These are phyloP conservation scores for Melampsora larici-populina DNA, from an alignment of 1,284 basidiomycete genomes.

Conservation along the genomic window DNA sequence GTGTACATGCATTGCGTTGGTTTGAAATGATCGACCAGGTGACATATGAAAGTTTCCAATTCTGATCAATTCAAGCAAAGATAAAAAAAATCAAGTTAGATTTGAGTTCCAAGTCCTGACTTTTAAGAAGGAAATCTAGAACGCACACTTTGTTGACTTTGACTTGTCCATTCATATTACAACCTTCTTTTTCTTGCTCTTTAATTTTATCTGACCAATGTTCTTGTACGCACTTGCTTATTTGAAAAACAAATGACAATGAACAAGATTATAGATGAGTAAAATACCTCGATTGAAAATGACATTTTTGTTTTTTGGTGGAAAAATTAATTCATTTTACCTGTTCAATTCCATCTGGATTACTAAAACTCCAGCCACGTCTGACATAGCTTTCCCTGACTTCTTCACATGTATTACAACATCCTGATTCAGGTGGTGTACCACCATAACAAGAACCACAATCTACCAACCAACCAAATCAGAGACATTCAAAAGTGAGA, in stretches of 20 bases:
- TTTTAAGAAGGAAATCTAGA: not conserved
- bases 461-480: conserved; percentile 57
- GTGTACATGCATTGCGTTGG: conserved; percentile 74
- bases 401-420: conserved; percentile 95
- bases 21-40: conserved; percentile 89
- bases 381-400: conserved; percentile 85
- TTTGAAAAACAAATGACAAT: conserved; percentile 1
- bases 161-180: conserved; percentile 83
- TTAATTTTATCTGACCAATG: conserved; percentile 91
- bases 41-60: conserved; percentile 56
- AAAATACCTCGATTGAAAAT: not conserved
- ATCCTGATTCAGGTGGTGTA: conserved; percentile 67
- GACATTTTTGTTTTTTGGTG: not conserved
- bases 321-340: conserved; percentile 57
- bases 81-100: not conserved
- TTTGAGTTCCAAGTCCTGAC: not conserved
- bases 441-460: conserved; percentile 99
- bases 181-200: conserved; percentile 89
- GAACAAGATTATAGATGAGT: too few species aligned
- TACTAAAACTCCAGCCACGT: conserved; percentile 89
- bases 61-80: conserved; percentile 14
- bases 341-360: conserved; percentile 89
- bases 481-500: conserved; percentile 75
- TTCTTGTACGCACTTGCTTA: conserved; percentile 76
- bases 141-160: conserved; percentile 85